Evolutionary conservation across 768 basidiomycete species (phyloP).

Genomic region (Leccinum boreale): DNA sequence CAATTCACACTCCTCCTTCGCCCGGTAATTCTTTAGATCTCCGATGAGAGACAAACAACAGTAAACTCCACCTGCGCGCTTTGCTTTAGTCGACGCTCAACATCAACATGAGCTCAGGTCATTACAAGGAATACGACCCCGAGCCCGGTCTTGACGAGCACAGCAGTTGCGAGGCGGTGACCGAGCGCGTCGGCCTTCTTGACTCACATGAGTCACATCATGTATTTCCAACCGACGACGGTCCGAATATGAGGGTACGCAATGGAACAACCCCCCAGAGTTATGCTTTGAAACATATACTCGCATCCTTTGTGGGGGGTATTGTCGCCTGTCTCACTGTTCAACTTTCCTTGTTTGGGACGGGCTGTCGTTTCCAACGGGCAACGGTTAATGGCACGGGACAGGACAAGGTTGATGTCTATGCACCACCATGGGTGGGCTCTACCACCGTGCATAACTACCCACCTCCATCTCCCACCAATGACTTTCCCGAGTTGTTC

Average conservation of each 20-base stretch:
- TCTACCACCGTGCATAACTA: slow-evolving; percentile 67
- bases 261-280: slow-evolving; percentile 15
- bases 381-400: background rate
- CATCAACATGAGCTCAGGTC: slow-evolving; percentile 5
- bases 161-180: background rate
- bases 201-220: slow-evolving; percentile 18
- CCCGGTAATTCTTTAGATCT: too few relatives aligned
- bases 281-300: slow-evolving; percentile 34
- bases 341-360: slow-evolving; percentile 42
- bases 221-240: slow-evolving; percentile 2
- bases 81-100: too few relatives aligned
- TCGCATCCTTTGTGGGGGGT: slow-evolving; percentile 53
- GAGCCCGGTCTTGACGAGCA: slow-evolving; percentile 36
- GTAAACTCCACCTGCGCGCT: too few relatives aligned
- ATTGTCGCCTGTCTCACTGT: slow-evolving; percentile 46
- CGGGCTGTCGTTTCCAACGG: slow-evolving; percentile 29
- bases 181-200: slow-evolving; percentile 39
- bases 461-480: slow-evolving; percentile 74
- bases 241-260: slow-evolving; percentile 2
- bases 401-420: slow-evolving; percentile 25
- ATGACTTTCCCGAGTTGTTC: slow-evolving; percentile 67
- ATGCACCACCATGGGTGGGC: slow-evolving; percentile 68
- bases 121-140: slow-evolving; percentile 32
- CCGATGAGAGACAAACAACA: too few relatives aligned
- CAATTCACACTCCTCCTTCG: too few relatives aligned